Conservation (phyloP, 768 basidiomycete genomes). For the Tylopilus rubrobrunneus region DNA sequence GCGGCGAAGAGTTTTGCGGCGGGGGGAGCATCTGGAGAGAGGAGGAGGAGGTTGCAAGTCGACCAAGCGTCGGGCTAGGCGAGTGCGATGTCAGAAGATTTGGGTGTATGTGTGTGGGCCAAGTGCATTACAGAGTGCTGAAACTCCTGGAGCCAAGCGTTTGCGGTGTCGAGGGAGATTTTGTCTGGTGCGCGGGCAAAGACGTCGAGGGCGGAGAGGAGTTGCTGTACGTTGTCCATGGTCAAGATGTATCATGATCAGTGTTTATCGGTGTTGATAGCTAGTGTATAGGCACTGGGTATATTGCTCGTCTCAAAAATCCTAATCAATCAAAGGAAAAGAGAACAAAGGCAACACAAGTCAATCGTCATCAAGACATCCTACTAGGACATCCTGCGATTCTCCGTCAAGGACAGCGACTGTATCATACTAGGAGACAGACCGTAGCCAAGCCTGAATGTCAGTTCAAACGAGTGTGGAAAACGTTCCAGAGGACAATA, state of each 20-base stretch:
- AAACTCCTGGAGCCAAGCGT: constrained; percentile 96
- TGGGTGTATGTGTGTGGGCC: constrained; percentile 48
- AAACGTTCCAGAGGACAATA: constrained; percentile 40
- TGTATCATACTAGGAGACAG: constrained; percentile 45
- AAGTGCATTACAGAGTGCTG: constrained; percentile 95
- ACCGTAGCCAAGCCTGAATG: constrained; percentile 47
- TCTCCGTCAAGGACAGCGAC: constrained; percentile 37
- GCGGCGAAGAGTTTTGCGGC: constrained; percentile 92
- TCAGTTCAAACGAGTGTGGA: constrained; percentile 58
- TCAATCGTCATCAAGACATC: constrained; percentile 25
- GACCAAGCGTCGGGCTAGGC: constrained; percentile 95
- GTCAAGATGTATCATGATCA: constrained; percentile 15
- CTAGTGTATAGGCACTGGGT: constrained; percentile 28
- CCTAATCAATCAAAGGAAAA: constrained; percentile 9
- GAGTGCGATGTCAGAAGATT: constrained; percentile 63
- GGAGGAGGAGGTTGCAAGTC: constrained; percentile 88
- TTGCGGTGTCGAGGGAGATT: constrained; percentile 77
- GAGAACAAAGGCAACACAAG: constrained; percentile 9
- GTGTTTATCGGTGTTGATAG: constrained; percentile 32
- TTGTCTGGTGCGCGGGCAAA: constrained; percentile 83
- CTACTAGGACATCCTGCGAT: constrained; percentile 15
- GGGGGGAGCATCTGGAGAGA: constrained; percentile 68
- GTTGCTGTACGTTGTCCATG: constrained; percentile 69
- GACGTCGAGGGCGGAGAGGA: constrained; percentile 75
- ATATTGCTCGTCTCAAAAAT: constrained; percentile 21